Conservation (phyloP, 2,329 filamentous ascomycete genomes). For the Madurella mycetomatis region DNA sequence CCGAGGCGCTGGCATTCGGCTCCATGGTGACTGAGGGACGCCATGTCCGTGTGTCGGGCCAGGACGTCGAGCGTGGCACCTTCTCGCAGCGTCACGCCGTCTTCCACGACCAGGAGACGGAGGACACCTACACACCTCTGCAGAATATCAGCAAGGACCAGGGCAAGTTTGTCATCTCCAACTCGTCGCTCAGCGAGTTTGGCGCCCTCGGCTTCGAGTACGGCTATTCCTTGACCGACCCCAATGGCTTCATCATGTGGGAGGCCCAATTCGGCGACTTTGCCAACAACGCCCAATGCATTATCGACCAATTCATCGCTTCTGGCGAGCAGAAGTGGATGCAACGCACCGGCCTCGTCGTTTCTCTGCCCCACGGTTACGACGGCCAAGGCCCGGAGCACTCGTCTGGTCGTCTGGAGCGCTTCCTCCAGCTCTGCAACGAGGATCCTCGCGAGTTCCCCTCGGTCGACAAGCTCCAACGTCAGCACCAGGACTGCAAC, state of each 20-base stretch:
- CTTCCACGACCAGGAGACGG: slow-evolving; percentile 94
- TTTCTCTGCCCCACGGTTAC: slow-evolving; percentile 96
- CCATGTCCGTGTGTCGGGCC: slow-evolving; percentile 94
- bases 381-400: slow-evolving; percentile 98
- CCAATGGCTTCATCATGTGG: slow-evolving; percentile 98
- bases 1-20: slow-evolving; percentile 92
- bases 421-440: slow-evolving; percentile 95
- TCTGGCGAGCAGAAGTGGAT: slow-evolving; percentile 99
- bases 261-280: slow-evolving; percentile 99
- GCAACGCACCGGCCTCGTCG: slow-evolving; percentile 91
- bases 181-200: slow-evolving; percentile 76
- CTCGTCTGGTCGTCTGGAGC: slow-evolving; percentile 94
- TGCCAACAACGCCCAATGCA: slow-evolving; percentile 98
- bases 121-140: slow-evolving; percentile 87
- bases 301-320: slow-evolving; percentile 98
- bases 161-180: slow-evolving; percentile 92
- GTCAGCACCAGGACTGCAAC: slow-evolving; percentile 99
- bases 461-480: slow-evolving; percentile 78
- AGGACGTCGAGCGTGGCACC: slow-evolving; percentile 98
- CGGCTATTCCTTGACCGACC: slow-evolving; percentile 94
- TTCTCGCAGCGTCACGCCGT: slow-evolving; percentile 98
- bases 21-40: slow-evolving; percentile 87
- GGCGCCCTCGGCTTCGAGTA: slow-evolving; percentile 92
- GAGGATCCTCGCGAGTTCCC: slow-evolving; percentile 96
- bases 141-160: slow-evolving; percentile 87